Evolutionary conservation across 2,329 filamentous ascomycete species (phyloP), one percentile per base, ranked within the genome.

Genomic region (Claviceps maximensis): DNA sequence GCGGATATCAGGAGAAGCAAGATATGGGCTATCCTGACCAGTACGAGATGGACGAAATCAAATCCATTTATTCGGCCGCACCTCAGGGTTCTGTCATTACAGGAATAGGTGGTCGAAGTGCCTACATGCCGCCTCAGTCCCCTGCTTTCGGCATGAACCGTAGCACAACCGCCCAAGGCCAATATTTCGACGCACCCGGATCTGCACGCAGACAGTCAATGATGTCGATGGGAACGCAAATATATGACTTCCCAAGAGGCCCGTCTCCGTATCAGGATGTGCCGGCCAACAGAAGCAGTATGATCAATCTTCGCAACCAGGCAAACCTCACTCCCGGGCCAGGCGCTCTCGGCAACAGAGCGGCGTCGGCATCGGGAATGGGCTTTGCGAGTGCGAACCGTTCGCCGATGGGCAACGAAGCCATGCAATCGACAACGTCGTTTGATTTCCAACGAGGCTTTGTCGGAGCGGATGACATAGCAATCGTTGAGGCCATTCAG

Each of bases 11-110:
- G 40, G 86, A 87, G 68, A 87, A 89, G 71, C 61, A 65, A 52
- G 77, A 81, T 25, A 79, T 76, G 46, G 72, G 72, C 1, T 90
- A 88, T 61, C 80, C 84, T 42, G 86, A 91, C 57, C 82, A 85
- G 57, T 95, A 89, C 63, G 93, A 98, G 70, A 90, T 97, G 85
- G 94, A 98, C 66, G 93, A 98, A 67, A 95, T 97, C 77, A 90
- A 89, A 67, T 95, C 89, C 0, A 84, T 94, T 55, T 97, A 97
- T 74, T 96, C 90, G 5, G 95, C 89, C 1, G 87, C 90, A 55
- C 91, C 77, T 74, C 90, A 68, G 77, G 89, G 89, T 8, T 96
- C 90, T 2, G 84, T 97, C 58, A 77, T 95, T 55, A 89, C 87
- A 15, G 89, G 89, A 52, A 88, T 95, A 71, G 85, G 80, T 44